A percentile compares a stretch with the other conserved stretches of the same genome.
Conservation (phyloP, 176 grass and related monocot species). For the Typha latifolia region DNA sequence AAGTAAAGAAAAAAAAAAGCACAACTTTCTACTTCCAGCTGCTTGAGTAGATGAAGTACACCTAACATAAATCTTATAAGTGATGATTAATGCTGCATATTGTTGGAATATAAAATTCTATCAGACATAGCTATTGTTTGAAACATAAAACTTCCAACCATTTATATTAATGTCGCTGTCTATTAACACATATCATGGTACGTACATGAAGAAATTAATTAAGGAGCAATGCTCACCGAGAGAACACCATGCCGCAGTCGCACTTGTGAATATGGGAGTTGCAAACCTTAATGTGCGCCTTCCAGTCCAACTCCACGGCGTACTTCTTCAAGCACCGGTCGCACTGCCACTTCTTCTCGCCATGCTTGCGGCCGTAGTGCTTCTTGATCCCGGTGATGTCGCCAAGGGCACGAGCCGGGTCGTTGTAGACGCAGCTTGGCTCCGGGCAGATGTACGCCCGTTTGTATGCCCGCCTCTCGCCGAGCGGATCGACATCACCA, state of each 20-base stretch:
- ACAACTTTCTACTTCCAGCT: too few relatives aligned
- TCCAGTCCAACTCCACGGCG: constrained; percentile 24
- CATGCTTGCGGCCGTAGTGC: constrained; percentile 21
- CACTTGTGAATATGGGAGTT: constrained; percentile 14
- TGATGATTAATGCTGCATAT: too few relatives aligned
- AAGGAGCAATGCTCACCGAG: not conserved
- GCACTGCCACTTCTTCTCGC: constrained; percentile 28
- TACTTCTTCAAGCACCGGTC: constrained; percentile 23
- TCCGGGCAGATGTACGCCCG: constrained; percentile 22
- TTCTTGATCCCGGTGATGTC: constrained; percentile 28
- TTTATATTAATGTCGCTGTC: too few relatives aligned
- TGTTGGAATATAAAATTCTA: too few relatives aligned
- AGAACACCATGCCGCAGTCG: constrained; percentile 21
- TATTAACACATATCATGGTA: too few relatives aligned
- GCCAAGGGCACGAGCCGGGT: constrained; percentile 18
- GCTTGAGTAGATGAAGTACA: too few relatives aligned
- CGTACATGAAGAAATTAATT: too few relatives aligned
- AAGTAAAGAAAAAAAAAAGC: too few relatives aligned
- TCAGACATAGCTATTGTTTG: too few relatives aligned
- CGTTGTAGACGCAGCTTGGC: constrained; percentile 16
- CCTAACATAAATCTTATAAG: too few relatives aligned
- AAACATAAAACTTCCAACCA: too few relatives aligned
- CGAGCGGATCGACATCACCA: constrained; percentile 1
- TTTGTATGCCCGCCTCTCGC: not conserved
- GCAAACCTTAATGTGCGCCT: constrained; percentile 19